Base-by-base conservation (phyloP, 345 rosid genomes). In the Syzygium aqueum region DNA sequence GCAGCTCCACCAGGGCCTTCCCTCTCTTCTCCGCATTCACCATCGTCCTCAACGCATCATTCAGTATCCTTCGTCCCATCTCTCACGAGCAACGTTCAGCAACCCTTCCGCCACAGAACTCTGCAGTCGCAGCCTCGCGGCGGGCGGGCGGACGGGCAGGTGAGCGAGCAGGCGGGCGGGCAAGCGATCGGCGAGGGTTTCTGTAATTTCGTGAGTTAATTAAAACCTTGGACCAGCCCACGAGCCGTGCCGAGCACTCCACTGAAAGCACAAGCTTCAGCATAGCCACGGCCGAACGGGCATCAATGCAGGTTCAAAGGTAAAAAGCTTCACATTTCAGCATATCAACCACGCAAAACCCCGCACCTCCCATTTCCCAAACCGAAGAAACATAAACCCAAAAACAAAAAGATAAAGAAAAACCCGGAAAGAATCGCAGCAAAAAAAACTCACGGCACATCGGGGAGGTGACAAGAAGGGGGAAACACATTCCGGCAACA, bases 31-130 rank as follows among this genome's bases (percentile, higher is more conserved):
- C 98, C 2, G 99, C 99, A 87, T 97, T 97, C 90, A 97, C 99
- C 5, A 96, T 93, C 86, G 93, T 61, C 87, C 99, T 95, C 93
- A 97, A 89, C 28, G 99, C 99, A 46, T 97, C 94, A 89, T 95
- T 96, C 91, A 97, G 67, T 88, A 95, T 95, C 85, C 97, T 96
- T 90, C 99, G 92, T 87, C 99, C 99, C 99, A 96, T 97, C 87
- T 87, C 84, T 50, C 54, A 2, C 87, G 13, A 5, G 7, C 28
- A 40, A 23, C 54, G 52, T 25, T 85, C 30, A 1, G 37, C 19
- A 28, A 85, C 49, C 65, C 8, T 27, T 30, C n/a, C 51, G 2
- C 27, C 49, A 22, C 82, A 73, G 49, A 22, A 73, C 9, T 73
- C 82, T 43, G 82, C 49, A 73, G 49, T 19, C 27, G 82, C 82